Evolutionary conservation across 768 basidiomycete species (phyloP).

Genomic region (Lyophyllum decastes): DNA sequence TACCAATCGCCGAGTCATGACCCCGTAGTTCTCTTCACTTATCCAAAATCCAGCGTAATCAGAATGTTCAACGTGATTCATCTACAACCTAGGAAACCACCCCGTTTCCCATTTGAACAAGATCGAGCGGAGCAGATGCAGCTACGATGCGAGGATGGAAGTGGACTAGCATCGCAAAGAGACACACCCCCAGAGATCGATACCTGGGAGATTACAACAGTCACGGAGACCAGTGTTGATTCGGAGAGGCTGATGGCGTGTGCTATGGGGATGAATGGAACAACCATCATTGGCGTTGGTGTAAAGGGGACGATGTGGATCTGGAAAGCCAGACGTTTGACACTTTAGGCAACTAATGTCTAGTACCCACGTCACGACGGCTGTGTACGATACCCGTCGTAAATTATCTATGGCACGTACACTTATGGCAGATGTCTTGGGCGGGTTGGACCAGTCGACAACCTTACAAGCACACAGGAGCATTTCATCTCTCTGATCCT

Average conservation of each 20-base stretch:
- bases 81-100: conserved; percentile 44
- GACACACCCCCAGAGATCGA: conserved; percentile 11
- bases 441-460: not conserved
- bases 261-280: conserved; percentile 44
- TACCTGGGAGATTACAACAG: conserved; percentile 23
- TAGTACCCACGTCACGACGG: not conserved
- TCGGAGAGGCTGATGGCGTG: conserved; percentile 37
- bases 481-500: conserved; percentile 3
- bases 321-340: conserved; percentile 27
- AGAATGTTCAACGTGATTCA: conserved; percentile 47
- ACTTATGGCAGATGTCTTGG: not conserved
- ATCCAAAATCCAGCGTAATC: conserved; percentile 40
- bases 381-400: not conserved
- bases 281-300: conserved; percentile 40
- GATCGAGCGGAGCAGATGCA: conserved; percentile 22
- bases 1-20: conserved; percentile 47
- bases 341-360: not conserved
- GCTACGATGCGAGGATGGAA: conserved; percentile 26
- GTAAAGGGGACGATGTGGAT: conserved; percentile 41
- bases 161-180: not conserved
- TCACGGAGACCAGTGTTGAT: conserved; percentile 6
- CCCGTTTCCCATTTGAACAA: conserved; percentile 38
- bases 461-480: not conserved
- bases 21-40: conserved; percentile 49
- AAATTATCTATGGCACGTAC: not conserved